These are phyloP conservation scores for Metarhizium brunneum DNA, from an alignment of 2,329 filamentous ascomycete genomes.

Conservation along the genomic window DNA sequence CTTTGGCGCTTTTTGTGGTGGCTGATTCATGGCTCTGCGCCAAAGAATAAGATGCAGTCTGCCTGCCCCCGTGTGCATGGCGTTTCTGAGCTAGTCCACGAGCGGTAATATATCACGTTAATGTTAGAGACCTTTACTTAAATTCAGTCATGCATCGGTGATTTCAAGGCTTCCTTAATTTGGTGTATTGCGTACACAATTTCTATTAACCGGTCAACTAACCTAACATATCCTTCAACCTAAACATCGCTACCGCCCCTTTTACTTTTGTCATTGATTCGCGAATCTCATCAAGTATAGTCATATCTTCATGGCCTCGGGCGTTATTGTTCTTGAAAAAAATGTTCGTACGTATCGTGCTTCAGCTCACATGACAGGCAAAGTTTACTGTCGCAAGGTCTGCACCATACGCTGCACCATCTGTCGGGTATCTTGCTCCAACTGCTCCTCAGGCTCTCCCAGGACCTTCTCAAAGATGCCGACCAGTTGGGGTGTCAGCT, in stretches of 20 bases:
- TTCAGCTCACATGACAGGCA: background rate
- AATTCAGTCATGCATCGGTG: no score
- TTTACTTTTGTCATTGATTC: constrained; percentile 4
- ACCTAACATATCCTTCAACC: background rate
- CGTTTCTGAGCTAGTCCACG: no score
- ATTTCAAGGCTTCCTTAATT: background rate
- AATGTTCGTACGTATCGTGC: background rate
- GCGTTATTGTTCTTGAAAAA: background rate
- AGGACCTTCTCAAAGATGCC: constrained; percentile 67
- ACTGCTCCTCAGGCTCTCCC: constrained; percentile 61
- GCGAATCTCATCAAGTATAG: constrained; percentile 5
- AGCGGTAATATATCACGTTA: no score
- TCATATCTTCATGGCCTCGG: constrained; percentile 4
- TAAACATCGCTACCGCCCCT: constrained; percentile 1
- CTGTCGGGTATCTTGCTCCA: constrained; percentile 60
- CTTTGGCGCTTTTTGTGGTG: no score
- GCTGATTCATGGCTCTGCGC: no score
- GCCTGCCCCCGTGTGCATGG: no score
- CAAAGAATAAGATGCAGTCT: no score
- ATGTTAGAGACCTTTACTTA: no score
- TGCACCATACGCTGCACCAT: constrained; percentile 57
- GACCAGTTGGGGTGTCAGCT: constrained; percentile 60
- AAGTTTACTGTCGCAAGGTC: constrained; percentile 18
- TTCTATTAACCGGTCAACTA: background rate
- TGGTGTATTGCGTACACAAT: background rate